Evolutionary conservation across 768 basidiomycete genomes (phyloP).

Genomic region (Agaricus sinodeliciosus): DNA sequence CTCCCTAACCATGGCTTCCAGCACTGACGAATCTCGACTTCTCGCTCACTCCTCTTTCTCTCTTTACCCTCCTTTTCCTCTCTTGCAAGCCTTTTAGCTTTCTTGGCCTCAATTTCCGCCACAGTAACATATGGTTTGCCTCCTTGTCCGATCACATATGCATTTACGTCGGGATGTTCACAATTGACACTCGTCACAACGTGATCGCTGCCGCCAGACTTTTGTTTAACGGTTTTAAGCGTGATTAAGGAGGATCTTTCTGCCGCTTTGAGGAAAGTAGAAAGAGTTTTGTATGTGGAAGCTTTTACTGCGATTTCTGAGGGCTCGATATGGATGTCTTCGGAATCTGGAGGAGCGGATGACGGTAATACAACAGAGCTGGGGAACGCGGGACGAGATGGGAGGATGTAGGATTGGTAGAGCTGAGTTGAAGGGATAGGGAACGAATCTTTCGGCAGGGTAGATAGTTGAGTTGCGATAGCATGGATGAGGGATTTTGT

Average conservation of each 20-base stretch:
- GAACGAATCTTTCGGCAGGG: conserved; percentile 48
- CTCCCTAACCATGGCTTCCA: conserved; percentile 70
- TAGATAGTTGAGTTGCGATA: conserved; percentile 41
- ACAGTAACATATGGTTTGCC: conserved; percentile 43
- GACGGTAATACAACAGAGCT: conserved; percentile 27
- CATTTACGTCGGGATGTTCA: conserved; percentile 47
- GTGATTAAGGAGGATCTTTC: conserved; percentile 72
- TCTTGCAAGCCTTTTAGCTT: conserved; percentile 50
- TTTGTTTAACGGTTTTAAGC: conserved; percentile 56
- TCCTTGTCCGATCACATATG: conserved; percentile 26
- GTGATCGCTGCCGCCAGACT: conserved; percentile 43
- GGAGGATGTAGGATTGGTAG: conserved; percentile 73
- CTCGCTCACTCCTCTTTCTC: conserved; percentile 33
- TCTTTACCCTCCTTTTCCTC: conserved; percentile 43
- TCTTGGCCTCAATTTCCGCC: conserved; percentile 57
- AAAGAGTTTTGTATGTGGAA: conserved; percentile 74
- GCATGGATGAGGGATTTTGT: conserved; percentile 60
- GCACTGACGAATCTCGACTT: conserved; percentile 57
- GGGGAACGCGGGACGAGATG: conserved; percentile 70
- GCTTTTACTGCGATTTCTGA: conserved; percentile 66
- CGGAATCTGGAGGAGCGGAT: conserved; percentile 18
- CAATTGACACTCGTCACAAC: conserved; percentile 48
- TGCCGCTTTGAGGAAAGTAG: conserved; percentile 69
- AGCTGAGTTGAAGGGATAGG: conserved; percentile 73
- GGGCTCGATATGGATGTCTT: conserved; percentile 25